Conservation (phyloP, 345 rosid genomes). For the Populus pruinosa region DNA sequence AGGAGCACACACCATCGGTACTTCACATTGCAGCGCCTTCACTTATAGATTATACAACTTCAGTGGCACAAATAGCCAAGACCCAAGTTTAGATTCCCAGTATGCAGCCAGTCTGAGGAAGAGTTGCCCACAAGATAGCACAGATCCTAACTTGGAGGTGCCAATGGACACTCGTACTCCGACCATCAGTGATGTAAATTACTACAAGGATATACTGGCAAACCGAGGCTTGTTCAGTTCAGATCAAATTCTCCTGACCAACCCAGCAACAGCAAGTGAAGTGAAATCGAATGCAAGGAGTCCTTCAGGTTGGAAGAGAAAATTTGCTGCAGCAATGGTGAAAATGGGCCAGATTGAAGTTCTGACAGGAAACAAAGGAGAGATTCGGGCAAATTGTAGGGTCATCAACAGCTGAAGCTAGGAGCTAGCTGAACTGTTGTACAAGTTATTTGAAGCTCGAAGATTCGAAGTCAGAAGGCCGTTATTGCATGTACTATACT, state of each 20-base stretch:
- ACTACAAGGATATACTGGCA: constrained; percentile 12
- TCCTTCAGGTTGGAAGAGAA: constrained; percentile 10
- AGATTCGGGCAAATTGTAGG: constrained; percentile 20
- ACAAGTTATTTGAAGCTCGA: not conserved
- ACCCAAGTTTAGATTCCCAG: constrained; percentile 17
- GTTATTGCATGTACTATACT: not conserved
- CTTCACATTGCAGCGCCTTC: constrained; percentile 23
- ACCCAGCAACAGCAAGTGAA: constrained; percentile 12
- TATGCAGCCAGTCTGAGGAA: constrained; percentile 21
- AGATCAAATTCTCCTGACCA: constrained; percentile 23
- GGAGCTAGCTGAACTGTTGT: not conserved
- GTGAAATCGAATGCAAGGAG: constrained; percentile 14
- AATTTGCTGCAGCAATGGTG: constrained; percentile 29
- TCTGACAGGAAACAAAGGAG: constrained; percentile 16
- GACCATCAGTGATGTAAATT: constrained; percentile 5
- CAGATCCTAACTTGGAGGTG: constrained; percentile 14
- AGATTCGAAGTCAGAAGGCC: not conserved
- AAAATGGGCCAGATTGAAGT: constrained; percentile 24
- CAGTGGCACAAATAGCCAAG: constrained; percentile 5
- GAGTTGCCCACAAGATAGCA: constrained; percentile 16
- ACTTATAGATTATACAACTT: constrained; percentile 21
- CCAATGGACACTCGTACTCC: constrained; percentile 23
- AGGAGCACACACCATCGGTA: constrained; percentile 29
- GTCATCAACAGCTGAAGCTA: constrained; percentile 13
- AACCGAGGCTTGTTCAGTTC: constrained; percentile 27